These are phyloP conservation scores for Xylariaceae sp. DNA, from an alignment of 2,329 filamentous ascomycete genomes.

Conservation along the genomic window DNA sequence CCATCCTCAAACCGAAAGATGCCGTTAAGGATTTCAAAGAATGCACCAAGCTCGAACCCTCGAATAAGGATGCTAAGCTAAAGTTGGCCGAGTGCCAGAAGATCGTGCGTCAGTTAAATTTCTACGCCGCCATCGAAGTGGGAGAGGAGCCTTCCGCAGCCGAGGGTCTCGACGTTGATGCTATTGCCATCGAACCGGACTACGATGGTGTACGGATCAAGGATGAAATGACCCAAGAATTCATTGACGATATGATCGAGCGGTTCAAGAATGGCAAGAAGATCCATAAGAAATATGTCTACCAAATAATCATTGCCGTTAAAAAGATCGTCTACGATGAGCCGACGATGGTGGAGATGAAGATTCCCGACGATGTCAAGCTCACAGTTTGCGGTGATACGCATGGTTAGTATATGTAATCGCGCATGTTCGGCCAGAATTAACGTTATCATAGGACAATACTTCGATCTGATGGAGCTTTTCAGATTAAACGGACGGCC, in stretches of 20 bases:
- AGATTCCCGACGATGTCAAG: conserved; percentile 74
- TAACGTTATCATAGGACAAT: conserved; percentile 70
- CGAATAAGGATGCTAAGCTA: conserved; percentile 86
- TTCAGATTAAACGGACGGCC: conserved; percentile 90
- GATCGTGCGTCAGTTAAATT: conserved; percentile 87
- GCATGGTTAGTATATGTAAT: conserved; percentile 66
- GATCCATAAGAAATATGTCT: conserved; percentile 94
- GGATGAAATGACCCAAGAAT: conserved; percentile 90
- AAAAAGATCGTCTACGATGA: conserved; percentile 90
- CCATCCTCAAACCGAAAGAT: conserved; percentile 85
- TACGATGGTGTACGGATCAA: conserved; percentile 85
- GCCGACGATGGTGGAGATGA: conserved; percentile 94
- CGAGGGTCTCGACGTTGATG: conserved; percentile 84
- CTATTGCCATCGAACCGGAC: conserved; percentile 76
- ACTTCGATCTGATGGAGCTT: conserved; percentile 94
- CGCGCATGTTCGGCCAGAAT: conserved; percentile 1
- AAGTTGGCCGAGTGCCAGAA: conserved; percentile 94
- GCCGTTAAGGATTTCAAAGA: conserved; percentile 91
- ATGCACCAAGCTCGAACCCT: conserved; percentile 83
- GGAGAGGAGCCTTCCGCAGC: conserved; percentile 90
- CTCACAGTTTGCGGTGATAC: conserved; percentile 97
- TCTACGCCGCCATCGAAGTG: conserved; percentile 93
- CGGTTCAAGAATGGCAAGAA: conserved; percentile 96
- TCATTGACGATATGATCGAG: conserved; percentile 96
- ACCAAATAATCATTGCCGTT: conserved; percentile 90